Conservation (phyloP, 257 asterid species). For the Nicotiana obtusifolia region DNA sequence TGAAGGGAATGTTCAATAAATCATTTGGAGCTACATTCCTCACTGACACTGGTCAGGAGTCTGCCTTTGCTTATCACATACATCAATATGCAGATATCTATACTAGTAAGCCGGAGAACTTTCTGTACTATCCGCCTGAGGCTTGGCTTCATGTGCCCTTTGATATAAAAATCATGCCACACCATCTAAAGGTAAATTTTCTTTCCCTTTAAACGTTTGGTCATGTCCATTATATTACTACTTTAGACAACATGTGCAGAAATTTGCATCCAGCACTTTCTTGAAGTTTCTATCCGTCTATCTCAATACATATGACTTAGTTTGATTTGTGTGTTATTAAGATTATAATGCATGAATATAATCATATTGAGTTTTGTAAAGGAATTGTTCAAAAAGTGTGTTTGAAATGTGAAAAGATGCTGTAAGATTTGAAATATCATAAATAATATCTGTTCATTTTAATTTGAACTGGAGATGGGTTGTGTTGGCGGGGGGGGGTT, state of each 20-base stretch:
- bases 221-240: neutral
- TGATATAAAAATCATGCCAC: conserved; percentile 95
- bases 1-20: conserved; percentile 82
- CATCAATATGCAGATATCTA: conserved; percentile 94
- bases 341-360: neutral
- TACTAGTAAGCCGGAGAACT: conserved; percentile 95
- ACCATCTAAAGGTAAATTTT: conserved; percentile 75
- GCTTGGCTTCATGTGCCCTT: conserved; percentile 98
- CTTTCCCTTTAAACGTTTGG: neutral
- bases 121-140: conserved; percentile 69
- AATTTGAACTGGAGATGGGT: too few relatives aligned
- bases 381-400: neutral
- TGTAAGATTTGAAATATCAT: neutral
- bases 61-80: conserved; percentile 87
- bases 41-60: conserved; percentile 91
- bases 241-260: neutral
- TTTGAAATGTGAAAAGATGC: neutral
- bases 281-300: neutral
- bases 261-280: neutral
- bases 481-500: too few relatives aligned
- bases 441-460: too few relatives aligned
- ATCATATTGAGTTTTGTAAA: neutral
- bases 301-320: neutral
- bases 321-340: neutral
- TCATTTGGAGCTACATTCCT: conserved; percentile 94